Base-by-base conservation (phyloP, 257 asterid genomes). In the Cordia subcordata region DNA sequence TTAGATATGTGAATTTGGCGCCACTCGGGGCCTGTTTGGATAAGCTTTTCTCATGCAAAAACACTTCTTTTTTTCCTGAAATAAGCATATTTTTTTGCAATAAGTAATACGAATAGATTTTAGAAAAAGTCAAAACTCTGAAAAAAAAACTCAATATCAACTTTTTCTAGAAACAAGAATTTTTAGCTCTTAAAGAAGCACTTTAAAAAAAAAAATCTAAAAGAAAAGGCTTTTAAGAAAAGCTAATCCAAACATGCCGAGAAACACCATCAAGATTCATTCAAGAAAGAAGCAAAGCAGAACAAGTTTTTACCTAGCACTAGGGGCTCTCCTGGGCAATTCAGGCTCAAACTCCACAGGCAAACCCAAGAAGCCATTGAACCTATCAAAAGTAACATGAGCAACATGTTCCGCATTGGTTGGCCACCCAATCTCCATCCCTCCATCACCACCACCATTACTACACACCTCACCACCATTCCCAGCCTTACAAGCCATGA, bases 271-370 rank as follows among this genome's bases (percentile, higher is more conserved):
- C 38, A 53, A 53, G 57, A 53, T 53, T 33, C 38, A 52, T 12
- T 8, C 27, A 17, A 19, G 32, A 17, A 22, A 51, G 4, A 46
- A 21, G 13, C 37, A 22, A 52, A 20, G 5, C 53, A n/a, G n/a
- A 53, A 20, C 53, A 20, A 11, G 15, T 42, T 27, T 1, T 42
- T 53, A 81, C 90, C 90, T 83, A 35, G 90, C 87, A 77, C 90
- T 83, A 13, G 90, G 87, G 15, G 90, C 83, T 66, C 74, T 73
- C 27, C 77, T 73, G 13, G 85, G 81, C 27, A 83, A 81, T 56
- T 83, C 81, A 63, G 87, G 90, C 38, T 83, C 87, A 73, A 83
- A 80, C 76, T 83, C 87, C 52, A 71, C 80, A 46, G 90, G 90
- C 0, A 83, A 71, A 0, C 90, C 90, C 58, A 80, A 81, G 65